Evolutionary conservation across 371 early-diverging fungal genomes (phyloP).

Genomic region (Mortierella sp.): DNA sequence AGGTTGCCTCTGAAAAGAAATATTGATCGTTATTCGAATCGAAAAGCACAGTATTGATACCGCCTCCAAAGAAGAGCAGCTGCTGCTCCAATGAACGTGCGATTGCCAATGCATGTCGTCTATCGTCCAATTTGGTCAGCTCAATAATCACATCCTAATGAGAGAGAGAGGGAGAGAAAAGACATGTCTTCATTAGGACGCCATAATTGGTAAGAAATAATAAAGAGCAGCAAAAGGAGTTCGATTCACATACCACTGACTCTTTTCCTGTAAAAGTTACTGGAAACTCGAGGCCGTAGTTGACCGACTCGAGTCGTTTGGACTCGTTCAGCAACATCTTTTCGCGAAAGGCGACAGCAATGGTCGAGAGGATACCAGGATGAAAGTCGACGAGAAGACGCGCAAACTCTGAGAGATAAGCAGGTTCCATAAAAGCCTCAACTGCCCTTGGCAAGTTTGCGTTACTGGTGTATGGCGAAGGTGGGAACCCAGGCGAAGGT

Average conservation of each 20-base stretch:
- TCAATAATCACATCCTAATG: slow-evolving; percentile 47
- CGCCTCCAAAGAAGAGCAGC: slow-evolving; percentile 41
- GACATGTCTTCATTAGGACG: background rate
- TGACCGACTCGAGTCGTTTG: slow-evolving; percentile 51
- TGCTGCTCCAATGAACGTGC: slow-evolving; percentile 43
- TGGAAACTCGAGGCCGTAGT: slow-evolving; percentile 83
- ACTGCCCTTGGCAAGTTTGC: slow-evolving; percentile 5
- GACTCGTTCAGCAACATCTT: slow-evolving; percentile 47
- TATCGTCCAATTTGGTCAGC: slow-evolving; percentile 40
- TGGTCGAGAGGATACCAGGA: slow-evolving; percentile 46
- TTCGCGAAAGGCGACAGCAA: slow-evolving; percentile 50
- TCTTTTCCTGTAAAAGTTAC: slow-evolving; percentile 85
- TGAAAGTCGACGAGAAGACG: slow-evolving; percentile 36
- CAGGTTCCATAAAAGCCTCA: slow-evolving; percentile 2
- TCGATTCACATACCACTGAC: slow-evolving; percentile 73
- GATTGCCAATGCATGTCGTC: slow-evolving; percentile 49
- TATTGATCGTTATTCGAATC: slow-evolving; percentile 50
- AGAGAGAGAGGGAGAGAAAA: slow-evolving; percentile 1
- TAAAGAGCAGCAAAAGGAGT: slow-evolving; percentile 5
- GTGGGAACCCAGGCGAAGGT: slow-evolving; percentile 43
- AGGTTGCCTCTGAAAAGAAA: slow-evolving; percentile 36
- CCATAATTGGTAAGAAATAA: too few species aligned
- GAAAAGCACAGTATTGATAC: slow-evolving; percentile 17
- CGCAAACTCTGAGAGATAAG: slow-evolving; percentile 29
- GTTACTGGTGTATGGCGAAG: slow-evolving; percentile 18